Percentiles rank a stretch among this genome's conserved stretches.
phyloP scores from a whole-genome alignment of 2,329 filamentous ascomycete species.

The Pseudomassariella vexata region DNA sequence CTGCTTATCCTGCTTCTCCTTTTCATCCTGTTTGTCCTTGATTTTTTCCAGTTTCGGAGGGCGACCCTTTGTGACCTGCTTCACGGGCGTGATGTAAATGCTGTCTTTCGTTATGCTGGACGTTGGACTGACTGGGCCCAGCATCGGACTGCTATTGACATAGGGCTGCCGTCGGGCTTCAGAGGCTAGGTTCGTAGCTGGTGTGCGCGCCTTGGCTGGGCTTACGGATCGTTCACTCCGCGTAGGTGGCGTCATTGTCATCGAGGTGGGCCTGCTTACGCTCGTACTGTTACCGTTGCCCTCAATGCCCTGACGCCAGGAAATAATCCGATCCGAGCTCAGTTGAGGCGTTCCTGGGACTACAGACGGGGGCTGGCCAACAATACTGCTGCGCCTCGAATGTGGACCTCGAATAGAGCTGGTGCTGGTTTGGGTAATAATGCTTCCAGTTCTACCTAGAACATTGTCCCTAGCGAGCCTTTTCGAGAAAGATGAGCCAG shows the following conservation, averaged over 20 bases:
- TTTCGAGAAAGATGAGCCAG: constrained; percentile 68
- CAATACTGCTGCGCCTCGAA: constrained; percentile 50
- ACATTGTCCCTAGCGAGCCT: constrained; percentile 57
- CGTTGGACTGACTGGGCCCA: constrained; percentile 32
- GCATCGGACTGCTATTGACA: constrained; percentile 2
- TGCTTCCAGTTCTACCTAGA: constrained; percentile 49
- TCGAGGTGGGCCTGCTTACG: constrained; percentile 28
- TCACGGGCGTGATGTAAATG: too few relatives aligned
- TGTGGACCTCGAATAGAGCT: constrained; percentile 36
- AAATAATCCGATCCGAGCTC: constrained; percentile 71
- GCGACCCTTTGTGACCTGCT: too few relatives aligned
- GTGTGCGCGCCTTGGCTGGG: constrained; percentile 39
- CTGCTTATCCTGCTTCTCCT: constrained; percentile 4
- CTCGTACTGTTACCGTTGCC: constrained; percentile 22
- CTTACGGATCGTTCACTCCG: constrained; percentile 52
- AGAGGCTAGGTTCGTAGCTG: constrained; percentile 34
- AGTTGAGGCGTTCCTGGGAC: constrained; percentile 23
- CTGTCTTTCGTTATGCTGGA: constrained; percentile 20
- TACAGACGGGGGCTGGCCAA: constrained; percentile 25
- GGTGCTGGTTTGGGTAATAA: constrained; percentile 47
- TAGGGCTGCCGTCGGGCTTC: constrained; percentile 42
- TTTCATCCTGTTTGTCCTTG: too few relatives aligned
- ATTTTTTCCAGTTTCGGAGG: too few relatives aligned
- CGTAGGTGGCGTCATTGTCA: constrained; percentile 28
- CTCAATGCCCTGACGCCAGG: constrained; percentile 71